Evolutionary conservation across 495 filamentous ascomycete genomes (phyloP).

Genomic region (Amorphotheca resinae): DNA sequence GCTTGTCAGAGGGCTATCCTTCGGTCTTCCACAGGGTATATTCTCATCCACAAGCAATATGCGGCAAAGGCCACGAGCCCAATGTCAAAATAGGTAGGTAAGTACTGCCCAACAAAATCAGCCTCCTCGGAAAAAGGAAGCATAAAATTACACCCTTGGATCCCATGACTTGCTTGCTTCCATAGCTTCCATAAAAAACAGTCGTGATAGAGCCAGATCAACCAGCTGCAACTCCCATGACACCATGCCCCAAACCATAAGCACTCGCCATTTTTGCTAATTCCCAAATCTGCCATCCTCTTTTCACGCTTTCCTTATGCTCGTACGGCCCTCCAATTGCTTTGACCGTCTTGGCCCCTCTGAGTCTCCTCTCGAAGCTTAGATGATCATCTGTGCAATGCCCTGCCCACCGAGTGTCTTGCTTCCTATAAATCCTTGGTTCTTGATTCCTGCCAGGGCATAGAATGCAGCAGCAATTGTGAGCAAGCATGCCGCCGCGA

Average conservation of each 20-base stretch:
- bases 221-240: slow-evolving; percentile 10
- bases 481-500: slow-evolving; percentile 78
- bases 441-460: slow-evolving; percentile 69
- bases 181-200: too few relatives aligned
- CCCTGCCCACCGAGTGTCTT: slow-evolving; percentile 94
- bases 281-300: neutral
- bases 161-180: neutral
- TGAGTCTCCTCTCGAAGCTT: slow-evolving; percentile 17
- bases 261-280: slow-evolving; percentile 9
- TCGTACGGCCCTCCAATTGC: neutral
- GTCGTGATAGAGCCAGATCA: slow-evolving; percentile 9
- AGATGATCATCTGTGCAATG: slow-evolving; percentile 98
- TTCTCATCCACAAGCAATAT: too few relatives aligned
- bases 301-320: neutral
- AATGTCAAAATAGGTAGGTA: neutral
- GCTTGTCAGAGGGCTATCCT: too few relatives aligned
- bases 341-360: neutral
- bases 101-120: too few relatives aligned
- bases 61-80: too few relatives aligned
- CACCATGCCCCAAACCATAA: slow-evolving; percentile 10
- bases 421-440: slow-evolving; percentile 88
- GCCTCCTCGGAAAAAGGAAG: neutral
- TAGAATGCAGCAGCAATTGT: slow-evolving; percentile 72
- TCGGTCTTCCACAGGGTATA: too few relatives aligned
- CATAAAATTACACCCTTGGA: slow-evolving; percentile 14